Evolutionary conservation across 805 yeast genomes (phyloP).

Genomic region (Tetrapisispora iriomotensis): DNA sequence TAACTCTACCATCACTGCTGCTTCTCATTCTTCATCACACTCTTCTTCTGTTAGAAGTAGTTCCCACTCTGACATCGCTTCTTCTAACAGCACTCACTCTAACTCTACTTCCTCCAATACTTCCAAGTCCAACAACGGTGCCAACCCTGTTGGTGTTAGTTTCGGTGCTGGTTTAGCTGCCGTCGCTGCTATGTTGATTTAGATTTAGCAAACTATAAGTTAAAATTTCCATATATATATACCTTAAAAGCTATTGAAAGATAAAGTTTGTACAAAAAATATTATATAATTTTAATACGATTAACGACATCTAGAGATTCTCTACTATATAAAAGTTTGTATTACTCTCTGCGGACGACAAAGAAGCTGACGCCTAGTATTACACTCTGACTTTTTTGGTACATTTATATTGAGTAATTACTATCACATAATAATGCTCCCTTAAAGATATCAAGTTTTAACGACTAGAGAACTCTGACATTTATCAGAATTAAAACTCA

Average conservation of each 20-base stretch:
- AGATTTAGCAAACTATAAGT: neutral
- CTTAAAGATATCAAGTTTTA: too few species aligned
- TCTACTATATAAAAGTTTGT: too few species aligned
- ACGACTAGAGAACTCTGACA: too few species aligned
- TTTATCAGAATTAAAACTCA: too few species aligned
- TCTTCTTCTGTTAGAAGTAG: conserved; percentile 3
- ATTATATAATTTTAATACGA: neutral
- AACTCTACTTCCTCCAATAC: neutral
- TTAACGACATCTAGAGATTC: neutral
- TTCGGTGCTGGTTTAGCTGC: conserved; percentile 27
- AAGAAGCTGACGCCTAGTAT: too few species aligned
- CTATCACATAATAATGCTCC: too few species aligned
- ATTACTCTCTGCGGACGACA: too few species aligned
- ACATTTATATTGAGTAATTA: too few species aligned
- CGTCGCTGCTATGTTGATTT: conserved; percentile 4
- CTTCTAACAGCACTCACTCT: neutral
- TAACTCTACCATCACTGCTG: neutral
- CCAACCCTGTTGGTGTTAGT: conserved; percentile 4
- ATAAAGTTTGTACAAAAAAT: neutral
- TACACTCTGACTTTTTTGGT: too few species aligned
- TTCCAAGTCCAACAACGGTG: neutral
- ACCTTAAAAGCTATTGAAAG: too few species aligned
- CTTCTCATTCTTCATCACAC: neutral
- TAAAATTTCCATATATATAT: neutral
- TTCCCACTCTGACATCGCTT: neutral